Percentiles rank a stretch among this genome's conserved stretches.
These are phyloP conservation scores for Termitomyces sp. DNA, from an alignment of 768 basidiomycete species.

Conservation along the genomic window DNA sequence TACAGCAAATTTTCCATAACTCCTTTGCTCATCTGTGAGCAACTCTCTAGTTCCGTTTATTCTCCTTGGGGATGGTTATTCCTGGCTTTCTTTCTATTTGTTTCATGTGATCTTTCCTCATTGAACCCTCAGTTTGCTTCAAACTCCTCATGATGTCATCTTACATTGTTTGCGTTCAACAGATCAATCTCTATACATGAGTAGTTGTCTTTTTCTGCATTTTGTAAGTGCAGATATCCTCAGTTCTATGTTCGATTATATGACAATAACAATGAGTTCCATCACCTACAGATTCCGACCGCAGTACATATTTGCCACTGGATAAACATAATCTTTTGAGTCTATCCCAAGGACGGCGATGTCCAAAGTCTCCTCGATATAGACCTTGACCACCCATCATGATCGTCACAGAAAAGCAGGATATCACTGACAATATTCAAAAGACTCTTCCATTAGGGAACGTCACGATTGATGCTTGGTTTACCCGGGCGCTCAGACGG, in stretches of 20 bases:
- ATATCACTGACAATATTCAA: too few species aligned
- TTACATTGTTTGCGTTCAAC: background rate
- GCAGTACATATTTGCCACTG: background rate
- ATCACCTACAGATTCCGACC: constrained; percentile 6
- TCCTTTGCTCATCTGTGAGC: constrained; percentile 6
- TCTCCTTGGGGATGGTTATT: constrained; percentile 8
- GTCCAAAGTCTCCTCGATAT: constrained; percentile 7
- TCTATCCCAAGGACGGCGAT: background rate
- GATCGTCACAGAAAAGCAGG: too few species aligned
- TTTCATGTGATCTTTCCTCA: background rate
- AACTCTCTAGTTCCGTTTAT: constrained; percentile 7
- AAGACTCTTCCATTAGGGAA: too few species aligned
- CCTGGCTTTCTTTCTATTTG: too few species aligned
- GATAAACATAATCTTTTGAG: background rate
- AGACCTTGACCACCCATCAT: background rate
- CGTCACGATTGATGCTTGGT: too few species aligned
- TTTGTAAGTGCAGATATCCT: constrained; percentile 2
- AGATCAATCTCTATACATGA: background rate
- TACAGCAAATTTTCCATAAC: constrained; percentile 13
- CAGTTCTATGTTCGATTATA: too few species aligned
- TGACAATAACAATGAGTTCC: background rate
- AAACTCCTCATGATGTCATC: constrained; percentile 8
- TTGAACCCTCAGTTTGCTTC: background rate
- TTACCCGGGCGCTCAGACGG: constrained; percentile 5
- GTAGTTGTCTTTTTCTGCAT: constrained; percentile 7